phyloP scores from a whole-genome alignment of 2,329 filamentous ascomycete species.

The Curvularia lunata region DNA sequence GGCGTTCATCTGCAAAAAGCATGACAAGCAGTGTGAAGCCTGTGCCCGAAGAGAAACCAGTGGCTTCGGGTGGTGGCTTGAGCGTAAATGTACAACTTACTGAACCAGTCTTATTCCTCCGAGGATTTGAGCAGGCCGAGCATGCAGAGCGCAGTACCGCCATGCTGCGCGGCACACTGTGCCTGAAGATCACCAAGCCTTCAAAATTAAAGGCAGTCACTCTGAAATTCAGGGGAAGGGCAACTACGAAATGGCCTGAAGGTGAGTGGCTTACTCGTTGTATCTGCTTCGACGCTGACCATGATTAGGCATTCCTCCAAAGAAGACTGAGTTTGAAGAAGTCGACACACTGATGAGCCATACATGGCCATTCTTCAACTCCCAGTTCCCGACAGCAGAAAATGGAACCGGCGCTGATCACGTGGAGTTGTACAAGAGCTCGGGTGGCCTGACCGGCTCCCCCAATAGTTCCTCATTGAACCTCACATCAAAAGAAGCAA shows the following conservation, averaged over 20 bases:
- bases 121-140: constrained; percentile 77
- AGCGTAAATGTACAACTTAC: constrained; percentile 75
- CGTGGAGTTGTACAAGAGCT: constrained; percentile 61
- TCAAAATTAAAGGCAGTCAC: constrained; percentile 92
- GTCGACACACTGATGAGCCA: constrained; percentile 87
- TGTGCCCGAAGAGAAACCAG: constrained; percentile 66
- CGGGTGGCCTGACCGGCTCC: constrained; percentile 51
- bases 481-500: constrained; percentile 59
- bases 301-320: constrained; percentile 75
- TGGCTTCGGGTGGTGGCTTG: constrained; percentile 79
- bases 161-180: constrained; percentile 82
- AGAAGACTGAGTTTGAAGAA: constrained; percentile 82
- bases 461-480: constrained; percentile 55
- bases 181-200: constrained; percentile 82
- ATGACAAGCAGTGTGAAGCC: constrained; percentile 41
- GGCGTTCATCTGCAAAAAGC: constrained; percentile 43
- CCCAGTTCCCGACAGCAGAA: constrained; percentile 66
- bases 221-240: constrained; percentile 82
- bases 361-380: constrained; percentile 91
- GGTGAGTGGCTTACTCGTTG: constrained; percentile 54
- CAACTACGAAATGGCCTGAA: constrained; percentile 94
- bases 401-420: constrained; percentile 68
- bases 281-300: constrained; percentile 12
- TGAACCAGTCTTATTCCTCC: constrained; percentile 80
- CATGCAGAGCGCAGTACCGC: constrained; percentile 71